Percentiles rank a stretch among this genome's conserved stretches.
Conservation (phyloP, 768 basidiomycete genomes). For the Infundibulicybe gibba region DNA sequence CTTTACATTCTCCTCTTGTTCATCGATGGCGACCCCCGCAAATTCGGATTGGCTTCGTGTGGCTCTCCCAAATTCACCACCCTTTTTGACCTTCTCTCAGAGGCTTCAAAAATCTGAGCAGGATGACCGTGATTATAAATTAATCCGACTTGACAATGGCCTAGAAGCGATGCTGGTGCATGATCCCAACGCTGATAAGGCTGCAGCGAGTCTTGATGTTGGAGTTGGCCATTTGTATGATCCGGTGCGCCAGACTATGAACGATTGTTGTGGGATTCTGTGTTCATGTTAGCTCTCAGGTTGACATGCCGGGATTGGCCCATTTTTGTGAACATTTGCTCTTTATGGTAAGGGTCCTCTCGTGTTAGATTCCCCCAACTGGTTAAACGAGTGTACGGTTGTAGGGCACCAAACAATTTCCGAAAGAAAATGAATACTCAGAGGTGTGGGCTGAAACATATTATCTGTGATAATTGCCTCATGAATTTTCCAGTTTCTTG, state of each 20-base stretch:
- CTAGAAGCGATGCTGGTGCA: constrained; percentile 83
- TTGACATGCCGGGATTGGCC: constrained; percentile 88
- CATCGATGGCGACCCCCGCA: constrained; percentile 14
- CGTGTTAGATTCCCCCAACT: background rate
- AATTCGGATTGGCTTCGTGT: constrained; percentile 32
- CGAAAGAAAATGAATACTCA: constrained; percentile 92
- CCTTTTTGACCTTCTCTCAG: constrained; percentile 53
- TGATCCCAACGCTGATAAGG: constrained; percentile 87
- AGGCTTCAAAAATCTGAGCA: constrained; percentile 67
- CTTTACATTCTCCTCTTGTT: background rate
- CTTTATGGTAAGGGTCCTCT: constrained; percentile 74
- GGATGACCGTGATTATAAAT: constrained; percentile 77
- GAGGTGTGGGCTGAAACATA: constrained; percentile 41
- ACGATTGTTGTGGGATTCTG: background rate
- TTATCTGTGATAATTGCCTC: constrained; percentile 5
- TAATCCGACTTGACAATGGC: constrained; percentile 86
- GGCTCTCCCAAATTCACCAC: constrained; percentile 26
- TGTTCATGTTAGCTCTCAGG: constrained; percentile 31
- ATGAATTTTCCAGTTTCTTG: constrained; percentile 49
- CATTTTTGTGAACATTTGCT: constrained; percentile 96
- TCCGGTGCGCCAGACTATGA: constrained; percentile 55
- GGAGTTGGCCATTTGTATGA: constrained; percentile 92
- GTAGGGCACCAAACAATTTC: constrained; percentile 81
- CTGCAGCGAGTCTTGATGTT: constrained; percentile 92
- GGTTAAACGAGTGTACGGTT: background rate